phyloP scores from a whole-genome alignment of 2,329 filamentous ascomycete species.

The Aspergillus bombycis region DNA sequence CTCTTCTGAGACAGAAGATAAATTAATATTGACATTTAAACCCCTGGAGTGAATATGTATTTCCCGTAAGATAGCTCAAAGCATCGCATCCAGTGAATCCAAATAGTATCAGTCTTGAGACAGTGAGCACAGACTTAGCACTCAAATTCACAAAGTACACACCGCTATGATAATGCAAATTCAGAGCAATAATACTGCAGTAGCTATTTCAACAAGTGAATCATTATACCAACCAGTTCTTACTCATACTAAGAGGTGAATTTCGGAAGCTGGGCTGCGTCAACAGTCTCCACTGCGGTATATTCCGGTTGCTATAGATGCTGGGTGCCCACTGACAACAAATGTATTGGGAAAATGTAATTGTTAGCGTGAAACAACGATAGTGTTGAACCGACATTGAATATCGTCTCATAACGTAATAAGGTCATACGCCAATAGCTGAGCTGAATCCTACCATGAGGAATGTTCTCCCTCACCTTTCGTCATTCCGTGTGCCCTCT shows the following conservation, averaged over 20 bases:
- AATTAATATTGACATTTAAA: not conserved
- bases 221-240: not conserved
- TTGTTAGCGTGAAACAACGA: not conserved
- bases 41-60: not conserved
- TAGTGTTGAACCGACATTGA: not conserved
- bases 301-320: not conserved
- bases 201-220: not conserved
- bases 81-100: not conserved
- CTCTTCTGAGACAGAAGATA: not conserved
- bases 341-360: not conserved
- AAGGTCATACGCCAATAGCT: not conserved
- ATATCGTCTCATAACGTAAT: not conserved
- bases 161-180: not conserved
- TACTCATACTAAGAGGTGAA: not conserved
- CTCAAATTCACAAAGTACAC: not conserved
- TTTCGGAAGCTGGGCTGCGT: not conserved
- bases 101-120: not conserved
- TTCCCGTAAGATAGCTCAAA: not conserved
- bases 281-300: not conserved
- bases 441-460: not conserved
- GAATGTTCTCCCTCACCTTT: not conserved
- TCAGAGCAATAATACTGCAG: not conserved
- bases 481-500: not conserved
- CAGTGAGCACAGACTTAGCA: not conserved
- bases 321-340: not conserved